A percentile compares a stretch with the other conserved stretches of the same genome.
These are phyloP conservation scores for Olyra latifolia DNA, from an alignment of 176 grass and related monocot genomes.

Conservation along the genomic window DNA sequence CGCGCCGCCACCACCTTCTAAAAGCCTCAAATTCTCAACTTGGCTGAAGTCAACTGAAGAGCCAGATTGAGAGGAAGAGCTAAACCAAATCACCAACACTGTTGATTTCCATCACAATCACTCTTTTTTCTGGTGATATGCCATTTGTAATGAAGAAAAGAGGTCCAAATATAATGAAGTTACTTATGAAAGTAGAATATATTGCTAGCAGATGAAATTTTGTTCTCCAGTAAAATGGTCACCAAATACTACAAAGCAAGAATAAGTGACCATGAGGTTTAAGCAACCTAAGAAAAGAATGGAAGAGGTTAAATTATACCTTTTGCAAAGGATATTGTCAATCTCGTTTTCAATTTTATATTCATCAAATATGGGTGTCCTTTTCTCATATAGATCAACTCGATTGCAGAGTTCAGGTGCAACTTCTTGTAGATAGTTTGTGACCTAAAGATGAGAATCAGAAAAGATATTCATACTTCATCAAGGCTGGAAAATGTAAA, in stretches of 20 bases:
- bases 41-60: no score
- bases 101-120: no score
- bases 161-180: not conserved
- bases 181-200: constrained; percentile 12
- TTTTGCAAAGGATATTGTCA: constrained; percentile 89
- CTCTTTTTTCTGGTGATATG: not conserved
- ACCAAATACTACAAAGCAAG: constrained; percentile 18
- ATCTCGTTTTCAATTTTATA: constrained; percentile 96
- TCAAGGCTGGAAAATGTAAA: constrained; percentile 10
- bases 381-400: constrained; percentile 82
- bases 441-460: constrained; percentile 55
- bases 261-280: not conserved
- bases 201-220: constrained; percentile 1
- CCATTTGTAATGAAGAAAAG: not conserved
- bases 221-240: not conserved
- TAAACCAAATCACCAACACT: no score
- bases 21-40: no score
- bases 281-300: no score
- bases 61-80: no score
- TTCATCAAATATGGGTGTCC: constrained; percentile 88
- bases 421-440: constrained; percentile 85
- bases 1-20: no score
- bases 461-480: constrained; percentile 2
- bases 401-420: constrained; percentile 87
- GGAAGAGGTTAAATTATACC: constrained; percentile 33